These are phyloP conservation scores for Xylariaceae sp. DNA, from an alignment of 2,329 filamentous ascomycete species.

Conservation along the genomic window DNA sequence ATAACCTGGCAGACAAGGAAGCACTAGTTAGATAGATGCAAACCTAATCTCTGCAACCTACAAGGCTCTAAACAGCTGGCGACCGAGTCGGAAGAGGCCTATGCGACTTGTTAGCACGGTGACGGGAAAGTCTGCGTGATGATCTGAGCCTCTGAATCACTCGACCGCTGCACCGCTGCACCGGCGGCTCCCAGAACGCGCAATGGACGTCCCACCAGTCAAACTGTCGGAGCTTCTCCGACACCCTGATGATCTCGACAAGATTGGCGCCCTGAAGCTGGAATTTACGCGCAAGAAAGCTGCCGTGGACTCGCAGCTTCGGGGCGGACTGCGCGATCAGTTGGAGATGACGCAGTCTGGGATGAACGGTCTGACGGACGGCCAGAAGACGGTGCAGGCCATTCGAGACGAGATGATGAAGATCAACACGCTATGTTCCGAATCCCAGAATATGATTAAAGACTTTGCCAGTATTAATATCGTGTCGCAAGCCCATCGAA, in stretches of 20 bases:
- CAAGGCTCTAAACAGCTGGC: no score
- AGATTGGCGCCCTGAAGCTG: conserved; percentile 80
- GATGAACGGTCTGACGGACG: conserved; percentile 82
- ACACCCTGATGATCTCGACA: conserved; percentile 95
- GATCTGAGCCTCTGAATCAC: conserved; percentile 18
- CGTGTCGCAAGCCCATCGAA: conserved; percentile 89
- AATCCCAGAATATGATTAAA: conserved; percentile 94
- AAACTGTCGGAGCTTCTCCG: conserved; percentile 90
- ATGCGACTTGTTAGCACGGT: no score
- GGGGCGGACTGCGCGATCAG: conserved; percentile 83
- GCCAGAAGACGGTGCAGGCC: conserved; percentile 82
- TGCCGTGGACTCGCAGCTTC: conserved; percentile 84
- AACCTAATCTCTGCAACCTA: no score
- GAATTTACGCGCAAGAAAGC: conserved; percentile 94
- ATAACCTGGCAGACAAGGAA: no score
- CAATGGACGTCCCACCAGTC: conserved; percentile 63
- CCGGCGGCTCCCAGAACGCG: conserved; percentile 20
- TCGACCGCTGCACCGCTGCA: conserved; percentile 24
- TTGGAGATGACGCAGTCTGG: conserved; percentile 90
- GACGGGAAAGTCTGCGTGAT: conserved; percentile 25
- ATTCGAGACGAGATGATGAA: conserved; percentile 99
- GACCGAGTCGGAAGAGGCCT: no score
- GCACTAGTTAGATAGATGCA: no score
- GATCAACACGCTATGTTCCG: conserved; percentile 94
- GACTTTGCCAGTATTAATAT: conserved; percentile 92